Evolutionary conservation across 2,329 filamentous ascomycete genomes (phyloP).

Genomic region (Trichoderma cornu-damae): DNA sequence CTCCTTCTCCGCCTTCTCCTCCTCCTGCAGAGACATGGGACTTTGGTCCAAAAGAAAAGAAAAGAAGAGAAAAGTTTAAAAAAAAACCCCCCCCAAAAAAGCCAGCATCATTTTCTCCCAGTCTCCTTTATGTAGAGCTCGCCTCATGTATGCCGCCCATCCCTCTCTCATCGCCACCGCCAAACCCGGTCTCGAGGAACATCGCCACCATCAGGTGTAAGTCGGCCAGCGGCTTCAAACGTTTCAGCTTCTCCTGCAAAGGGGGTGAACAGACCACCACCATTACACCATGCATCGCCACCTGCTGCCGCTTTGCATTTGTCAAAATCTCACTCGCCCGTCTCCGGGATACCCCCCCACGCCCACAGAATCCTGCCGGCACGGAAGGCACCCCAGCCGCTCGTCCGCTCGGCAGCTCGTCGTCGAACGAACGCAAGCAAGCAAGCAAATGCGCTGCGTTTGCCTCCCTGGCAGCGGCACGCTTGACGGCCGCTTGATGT

Average conservation of each 20-base stretch:
- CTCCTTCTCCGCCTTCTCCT: background rate
- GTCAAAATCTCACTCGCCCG: constrained; percentile 1
- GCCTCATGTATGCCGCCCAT: background rate
- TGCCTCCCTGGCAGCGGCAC: constrained; percentile 2
- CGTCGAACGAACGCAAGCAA: no score
- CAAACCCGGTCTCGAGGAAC: background rate
- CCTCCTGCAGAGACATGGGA: background rate
- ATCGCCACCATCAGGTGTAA: constrained; percentile 1
- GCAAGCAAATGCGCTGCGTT: constrained; percentile 6
- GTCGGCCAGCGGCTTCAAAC: background rate
- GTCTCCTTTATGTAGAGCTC: background rate
- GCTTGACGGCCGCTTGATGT: background rate
- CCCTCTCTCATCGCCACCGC: background rate
- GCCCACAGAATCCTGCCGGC: background rate
- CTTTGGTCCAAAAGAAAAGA: no score
- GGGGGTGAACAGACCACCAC: constrained; percentile 13
- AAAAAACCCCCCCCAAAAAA: background rate
- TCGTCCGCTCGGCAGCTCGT: background rate
- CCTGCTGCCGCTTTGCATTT: background rate
- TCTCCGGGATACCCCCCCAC: background rate
- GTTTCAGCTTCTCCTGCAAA: constrained; percentile 5
- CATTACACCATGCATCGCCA: constrained; percentile 5
- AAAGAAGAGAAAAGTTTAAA: no score
- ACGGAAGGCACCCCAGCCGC: background rate
- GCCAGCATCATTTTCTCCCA: background rate